Base-by-base conservation (phyloP, 371 early-diverging fungal genomes). In the Rhizopus stolonifer region DNA sequence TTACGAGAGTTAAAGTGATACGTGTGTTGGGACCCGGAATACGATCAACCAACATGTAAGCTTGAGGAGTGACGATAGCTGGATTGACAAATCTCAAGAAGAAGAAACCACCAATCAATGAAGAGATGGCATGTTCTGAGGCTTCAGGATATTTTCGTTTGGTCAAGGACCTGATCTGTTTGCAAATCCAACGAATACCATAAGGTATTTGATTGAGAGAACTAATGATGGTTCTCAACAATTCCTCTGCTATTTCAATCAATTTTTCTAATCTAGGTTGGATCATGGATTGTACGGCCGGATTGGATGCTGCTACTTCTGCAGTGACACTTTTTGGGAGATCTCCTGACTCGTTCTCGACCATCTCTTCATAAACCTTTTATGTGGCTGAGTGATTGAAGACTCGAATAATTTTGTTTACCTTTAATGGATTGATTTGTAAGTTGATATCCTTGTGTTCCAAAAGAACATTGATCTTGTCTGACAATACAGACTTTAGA, bases 121-220 rank as follows among this genome's bases (percentile, higher is more conserved):
- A 93, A 64, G 91, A 87, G 14, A 93, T 88, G 17, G 86, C 83
- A 42, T 77, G 69, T 46, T 93, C 93, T 4, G 90, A 76, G 8
- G 90, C 88, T 24, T 93, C 83, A 1, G 94, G 93, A 72, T 87
- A 94, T 67, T 86, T 87, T 51, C 88, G 57, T 83, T 89, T 90
- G 8, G 93, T 90, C 53, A 94, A 66, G 3, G 85, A 86, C 17
- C 88, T 77, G 67, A 95, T 94, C 72, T 94, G 93, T 61, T 95
- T 95, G 69, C 95, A 95, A 40, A 95, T 91, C 95, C 95, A 95
- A 15, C 94, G 82, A 65, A 95, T 94, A 22, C 95, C 95, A 59
- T 91, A 93, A 1, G 95, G 95, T 4, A 90, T 87, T 47, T 85
- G 79, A 45, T 92, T 88, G 17, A 88, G 67, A 4, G 87, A 85